Percentiles rank a stretch among this genome's conserved stretches.
Evolutionary conservation across 345 rosid genomes (phyloP).

Genomic region (Eutrema japonicum): DNA sequence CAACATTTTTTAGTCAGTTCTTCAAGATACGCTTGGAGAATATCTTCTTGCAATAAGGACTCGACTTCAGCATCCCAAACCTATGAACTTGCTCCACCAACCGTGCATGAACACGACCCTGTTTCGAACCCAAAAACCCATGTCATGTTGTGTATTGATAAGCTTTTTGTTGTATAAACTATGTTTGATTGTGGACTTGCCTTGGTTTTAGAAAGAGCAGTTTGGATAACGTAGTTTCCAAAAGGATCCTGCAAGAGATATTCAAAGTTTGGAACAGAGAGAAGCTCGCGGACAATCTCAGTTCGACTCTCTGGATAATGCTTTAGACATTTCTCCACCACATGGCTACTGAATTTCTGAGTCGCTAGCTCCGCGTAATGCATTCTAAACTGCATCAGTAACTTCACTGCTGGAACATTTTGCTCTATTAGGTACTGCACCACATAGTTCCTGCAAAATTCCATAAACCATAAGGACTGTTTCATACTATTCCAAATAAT

Average conservation of each 20-base stretch:
- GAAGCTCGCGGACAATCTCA: constrained; percentile 48
- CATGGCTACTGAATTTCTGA: constrained; percentile 54
- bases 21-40: constrained; percentile 58
- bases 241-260: constrained; percentile 65
- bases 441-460: constrained; percentile 59
- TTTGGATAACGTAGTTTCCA: constrained; percentile 79
- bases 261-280: constrained; percentile 56
- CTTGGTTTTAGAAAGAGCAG: constrained; percentile 64
- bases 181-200: constrained; percentile 29
- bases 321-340: constrained; percentile 69
- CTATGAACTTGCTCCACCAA: constrained; percentile 56
- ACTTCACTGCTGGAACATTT: constrained; percentile 43
- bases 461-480: neutral
- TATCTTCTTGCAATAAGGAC: constrained; percentile 74
- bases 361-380: constrained; percentile 61
- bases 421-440: constrained; percentile 67
- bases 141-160: constrained; percentile 2
- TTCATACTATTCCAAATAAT: neutral
- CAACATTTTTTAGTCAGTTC: constrained; percentile 43
- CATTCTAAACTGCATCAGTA: constrained; percentile 49
- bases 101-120: constrained; percentile 57
- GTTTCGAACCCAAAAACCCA: constrained; percentile 29
- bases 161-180: neutral
- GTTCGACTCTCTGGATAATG: constrained; percentile 53
- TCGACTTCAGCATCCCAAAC: constrained; percentile 52